Evolutionary conservation across 2,329 filamentous ascomycete genomes (phyloP).

Genomic region (Sphaceloma murrayae): DNA sequence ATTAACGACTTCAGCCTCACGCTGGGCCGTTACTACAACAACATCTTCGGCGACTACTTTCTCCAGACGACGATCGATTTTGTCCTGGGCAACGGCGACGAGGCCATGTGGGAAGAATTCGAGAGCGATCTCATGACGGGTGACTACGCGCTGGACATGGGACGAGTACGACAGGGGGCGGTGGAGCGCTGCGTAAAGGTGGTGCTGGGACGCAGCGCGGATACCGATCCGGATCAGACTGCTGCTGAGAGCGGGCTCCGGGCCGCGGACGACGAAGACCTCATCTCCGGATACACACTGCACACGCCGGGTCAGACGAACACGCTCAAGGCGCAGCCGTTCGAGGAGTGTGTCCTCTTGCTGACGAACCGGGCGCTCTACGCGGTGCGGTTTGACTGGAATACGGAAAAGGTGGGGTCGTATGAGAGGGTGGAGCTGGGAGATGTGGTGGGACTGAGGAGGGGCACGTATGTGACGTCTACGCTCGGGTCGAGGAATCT

Average conservation of each 20-base stretch:
- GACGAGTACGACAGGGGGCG: constrained; percentile 74
- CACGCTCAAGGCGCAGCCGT: constrained; percentile 55
- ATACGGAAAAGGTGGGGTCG: constrained; percentile 82
- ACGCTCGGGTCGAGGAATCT: constrained; percentile 68
- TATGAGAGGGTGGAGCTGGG: constrained; percentile 78
- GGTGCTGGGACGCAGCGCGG: constrained; percentile 49
- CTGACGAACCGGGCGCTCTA: constrained; percentile 80
- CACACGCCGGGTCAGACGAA: constrained; percentile 65
- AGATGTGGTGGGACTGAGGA: constrained; percentile 62
- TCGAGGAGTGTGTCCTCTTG: constrained; percentile 81
- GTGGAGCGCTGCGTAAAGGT: constrained; percentile 83
- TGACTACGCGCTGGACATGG: constrained; percentile 80
- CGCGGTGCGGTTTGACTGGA: constrained; percentile 88
- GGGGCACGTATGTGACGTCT: constrained; percentile 83
- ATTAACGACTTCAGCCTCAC: constrained; percentile 86
- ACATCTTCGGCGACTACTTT: constrained; percentile 97
- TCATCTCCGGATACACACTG: constrained; percentile 83
- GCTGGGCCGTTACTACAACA: constrained; percentile 67
- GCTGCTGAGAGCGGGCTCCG: not conserved
- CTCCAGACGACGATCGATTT: constrained; percentile 93
- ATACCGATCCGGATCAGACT: constrained; percentile 32
- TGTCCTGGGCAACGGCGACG: constrained; percentile 77
- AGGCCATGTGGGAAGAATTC: constrained; percentile 84
- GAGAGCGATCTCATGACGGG: constrained; percentile 87
- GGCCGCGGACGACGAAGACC: constrained; percentile 60